These are phyloP conservation scores for Arxiozyma bovina DNA, from an alignment of 1,139 yeast species.

Conservation along the genomic window DNA sequence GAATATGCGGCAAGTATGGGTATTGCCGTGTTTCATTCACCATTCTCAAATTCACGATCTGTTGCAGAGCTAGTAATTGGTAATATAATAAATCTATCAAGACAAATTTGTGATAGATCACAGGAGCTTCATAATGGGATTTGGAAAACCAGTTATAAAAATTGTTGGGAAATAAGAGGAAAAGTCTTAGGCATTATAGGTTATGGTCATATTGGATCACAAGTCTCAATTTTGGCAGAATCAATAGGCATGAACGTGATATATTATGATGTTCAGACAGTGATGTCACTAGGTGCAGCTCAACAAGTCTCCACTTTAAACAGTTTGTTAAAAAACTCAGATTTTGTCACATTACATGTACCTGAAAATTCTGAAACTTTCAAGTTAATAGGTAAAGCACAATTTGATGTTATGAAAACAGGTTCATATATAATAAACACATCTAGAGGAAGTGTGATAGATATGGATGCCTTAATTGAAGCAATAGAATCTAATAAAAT, in stretches of 20 bases:
- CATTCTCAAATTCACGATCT: conserved; percentile 95
- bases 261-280: conserved; percentile 84
- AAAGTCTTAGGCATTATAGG: conserved; percentile 95
- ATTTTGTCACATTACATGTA: conserved; percentile 87
- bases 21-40: conserved; percentile 96
- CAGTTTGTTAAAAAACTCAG: conserved; percentile 72
- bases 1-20: conserved; percentile 88
- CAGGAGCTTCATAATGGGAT: conserved; percentile 93
- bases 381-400: conserved; percentile 81
- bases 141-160: conserved; percentile 93
- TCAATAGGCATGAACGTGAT: conserved; percentile 96
- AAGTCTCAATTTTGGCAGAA: conserved; percentile 92
- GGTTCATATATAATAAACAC: conserved; percentile 94
- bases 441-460: conserved; percentile 96
- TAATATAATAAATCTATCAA: conserved; percentile 84
- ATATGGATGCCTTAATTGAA: conserved; percentile 83
- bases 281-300: conserved; percentile 96
- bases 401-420: conserved; percentile 91
- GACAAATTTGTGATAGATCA: conserved; percentile 96
- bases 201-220: conserved; percentile 97
- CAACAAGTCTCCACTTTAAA: conserved; percentile 81
- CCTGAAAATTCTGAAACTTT: conserved; percentile 92
- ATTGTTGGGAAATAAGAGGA: conserved; percentile 99
- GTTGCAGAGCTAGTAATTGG: conserved; percentile 97
- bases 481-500: conserved; percentile 90